phyloP scores from a whole-genome alignment of 2,329 filamentous ascomycete species.

The Teratosphaeria epicoccoides region DNA sequence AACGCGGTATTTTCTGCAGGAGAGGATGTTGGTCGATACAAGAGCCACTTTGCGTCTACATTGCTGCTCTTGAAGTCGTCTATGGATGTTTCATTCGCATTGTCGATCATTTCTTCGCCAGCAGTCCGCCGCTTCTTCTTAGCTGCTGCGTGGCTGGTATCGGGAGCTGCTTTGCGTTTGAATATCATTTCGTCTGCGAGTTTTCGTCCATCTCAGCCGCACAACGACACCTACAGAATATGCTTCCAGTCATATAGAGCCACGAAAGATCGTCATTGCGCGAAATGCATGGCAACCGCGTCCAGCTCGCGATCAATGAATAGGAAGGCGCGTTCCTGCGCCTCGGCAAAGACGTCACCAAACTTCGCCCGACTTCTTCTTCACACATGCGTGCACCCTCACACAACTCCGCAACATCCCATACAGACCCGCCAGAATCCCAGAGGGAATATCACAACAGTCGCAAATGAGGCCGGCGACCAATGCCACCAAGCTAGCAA shows the following conservation, averaged over 20 bases:
- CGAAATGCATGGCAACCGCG: not conserved
- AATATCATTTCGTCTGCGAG: not conserved
- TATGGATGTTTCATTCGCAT: constrained; percentile 31
- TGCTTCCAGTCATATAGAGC: too few species aligned
- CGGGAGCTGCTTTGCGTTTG: not conserved
- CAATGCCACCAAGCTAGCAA: not conserved
- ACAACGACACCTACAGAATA: too few species aligned
- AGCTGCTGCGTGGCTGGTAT: not conserved
- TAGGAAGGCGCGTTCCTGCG: not conserved
- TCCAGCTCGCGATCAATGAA: not conserved
- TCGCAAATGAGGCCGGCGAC: not conserved
- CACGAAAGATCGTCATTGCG: too few species aligned
- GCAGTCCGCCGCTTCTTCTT: not conserved
- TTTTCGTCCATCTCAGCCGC: too few species aligned
- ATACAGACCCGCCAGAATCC: too few species aligned
- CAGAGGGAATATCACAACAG: too few species aligned
- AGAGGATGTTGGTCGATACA: not conserved
- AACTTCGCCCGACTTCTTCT: not conserved
- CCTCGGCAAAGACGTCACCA: not conserved
- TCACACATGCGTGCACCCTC: not conserved
- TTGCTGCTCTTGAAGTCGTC: constrained; percentile 30
- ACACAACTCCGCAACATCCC: too few species aligned
- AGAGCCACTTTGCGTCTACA: constrained; percentile 15
- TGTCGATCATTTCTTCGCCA: constrained; percentile 22
- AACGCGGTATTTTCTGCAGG: not conserved